Conservation (phyloP, 208 protist species). For the Wallacemonas sp. region DNA sequence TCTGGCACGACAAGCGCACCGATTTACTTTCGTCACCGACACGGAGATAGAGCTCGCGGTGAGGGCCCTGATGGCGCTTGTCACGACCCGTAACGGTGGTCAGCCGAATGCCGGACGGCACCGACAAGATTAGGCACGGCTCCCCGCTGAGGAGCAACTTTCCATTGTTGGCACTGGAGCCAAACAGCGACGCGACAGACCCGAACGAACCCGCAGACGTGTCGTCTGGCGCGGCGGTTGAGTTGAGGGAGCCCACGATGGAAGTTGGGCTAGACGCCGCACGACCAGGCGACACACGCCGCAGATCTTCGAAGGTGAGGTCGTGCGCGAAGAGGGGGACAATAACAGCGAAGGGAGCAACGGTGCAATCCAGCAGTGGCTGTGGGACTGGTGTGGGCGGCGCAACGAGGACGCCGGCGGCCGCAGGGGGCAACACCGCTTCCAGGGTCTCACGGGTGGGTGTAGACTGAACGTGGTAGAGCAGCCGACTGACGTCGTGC, state of each 20-base stretch:
- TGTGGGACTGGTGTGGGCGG: not conserved
- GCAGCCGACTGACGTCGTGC: constrained; percentile 13
- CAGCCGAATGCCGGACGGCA: constrained; percentile 36
- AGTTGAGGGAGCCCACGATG: constrained; percentile 9
- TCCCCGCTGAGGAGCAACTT: constrained; percentile 31
- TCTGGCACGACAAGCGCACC: constrained; percentile 51
- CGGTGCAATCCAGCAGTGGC: constrained; percentile 10
- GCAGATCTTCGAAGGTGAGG: constrained; percentile 20
- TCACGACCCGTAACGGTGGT: constrained; percentile 14
- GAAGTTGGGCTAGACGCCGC: constrained; percentile 5
- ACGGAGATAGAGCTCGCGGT: constrained; percentile 34
- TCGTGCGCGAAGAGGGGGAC: constrained; percentile 40
- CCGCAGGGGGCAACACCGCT: not conserved
- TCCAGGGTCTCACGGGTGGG: too few relatives aligned
- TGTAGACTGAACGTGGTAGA: not conserved
- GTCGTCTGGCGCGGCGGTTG: constrained; percentile 6
- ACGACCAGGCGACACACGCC: constrained; percentile 17
- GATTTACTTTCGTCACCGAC: constrained; percentile 33
- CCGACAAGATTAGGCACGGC: constrained; percentile 44
- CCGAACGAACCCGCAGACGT: not conserved
- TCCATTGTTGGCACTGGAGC: constrained; percentile 9
- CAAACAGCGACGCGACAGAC: not conserved
- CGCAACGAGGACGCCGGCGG: not conserved
- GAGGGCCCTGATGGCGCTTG: constrained; percentile 10
- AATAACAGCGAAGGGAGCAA: constrained; percentile 30